Evolutionary conservation across 1,284 basidiomycete species (phyloP), one percentile per base, ranked within the genome.

Genomic region (Meripilus lineatus): DNA sequence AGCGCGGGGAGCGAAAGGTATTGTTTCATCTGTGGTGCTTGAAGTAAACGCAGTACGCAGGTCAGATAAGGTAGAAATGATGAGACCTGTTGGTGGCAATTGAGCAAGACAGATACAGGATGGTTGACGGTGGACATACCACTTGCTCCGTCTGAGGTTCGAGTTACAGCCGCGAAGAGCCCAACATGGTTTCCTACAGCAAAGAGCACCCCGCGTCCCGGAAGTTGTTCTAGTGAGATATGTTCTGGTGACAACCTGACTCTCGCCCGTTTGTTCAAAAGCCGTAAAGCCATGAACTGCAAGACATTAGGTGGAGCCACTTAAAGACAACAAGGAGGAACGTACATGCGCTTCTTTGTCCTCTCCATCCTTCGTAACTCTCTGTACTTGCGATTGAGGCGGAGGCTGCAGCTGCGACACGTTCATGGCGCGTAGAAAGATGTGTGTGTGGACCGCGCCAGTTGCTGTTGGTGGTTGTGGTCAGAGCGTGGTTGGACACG

Each of bases 161-260:
- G 66, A 38, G 59, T 67, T 7, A 77, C 71, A 34, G 82, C 81
- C 37, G 74, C 79, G 62, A 87, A 88, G 75, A 77, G 86, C 26
- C 75, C 80, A 49, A 66, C 72, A 11, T 66, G 60, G 55, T 81
- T 84, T 2, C 79, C 71, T 3, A 75, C 66, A 4, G 77, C 71
- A 50, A 89, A 75, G 15, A 84, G 58, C 51, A 67, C 52, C 47
- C 59, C 52, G 42, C 65, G 71, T 8, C 62, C 62, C 1, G 70
- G 65, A 38, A 72, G 54, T 2, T 66, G 48, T 13, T 71, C 57
- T 18, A 74, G 63, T 47, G 70, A 64, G 15, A 81, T 58, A 2
- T 71, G 66, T 17, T 70, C 56, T 4, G 68, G 58, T 11, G 84
- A 87, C 10, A 88, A 59, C 41, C 70, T 69, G 35, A 83, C 67